Percentiles rank a stretch among this genome's conserved stretches.
Conservation (phyloP, 768 basidiomycete genomes). For the Psilocybe subaeruginosa region DNA sequence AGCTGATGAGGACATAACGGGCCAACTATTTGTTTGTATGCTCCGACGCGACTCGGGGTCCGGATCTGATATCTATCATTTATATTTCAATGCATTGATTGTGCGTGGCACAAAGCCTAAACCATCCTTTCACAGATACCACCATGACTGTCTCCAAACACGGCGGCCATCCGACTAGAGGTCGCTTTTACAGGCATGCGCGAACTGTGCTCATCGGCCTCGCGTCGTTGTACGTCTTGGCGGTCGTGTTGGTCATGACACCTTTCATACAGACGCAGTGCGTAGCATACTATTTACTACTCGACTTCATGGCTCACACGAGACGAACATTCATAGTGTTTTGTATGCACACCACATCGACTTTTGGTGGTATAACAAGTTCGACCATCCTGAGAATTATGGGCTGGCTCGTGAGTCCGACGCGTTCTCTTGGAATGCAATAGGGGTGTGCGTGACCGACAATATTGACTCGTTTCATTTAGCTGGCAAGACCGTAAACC, state of each 20-base stretch:
- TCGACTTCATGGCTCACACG: background rate
- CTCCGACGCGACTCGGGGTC: background rate
- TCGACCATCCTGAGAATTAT: slow-evolving; percentile 42
- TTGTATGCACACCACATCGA: slow-evolving; percentile 43
- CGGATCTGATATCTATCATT: background rate
- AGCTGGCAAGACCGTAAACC: slow-evolving; percentile 67
- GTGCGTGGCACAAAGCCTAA: background rate
- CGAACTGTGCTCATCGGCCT: slow-evolving; percentile 17
- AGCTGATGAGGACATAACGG: too few species aligned
- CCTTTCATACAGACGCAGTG: slow-evolving; percentile 43
- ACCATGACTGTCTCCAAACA: slow-evolving; percentile 18
- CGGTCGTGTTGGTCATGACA: slow-evolving; percentile 36
- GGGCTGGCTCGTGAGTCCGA: slow-evolving; percentile 42
- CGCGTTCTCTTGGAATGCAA: too few species aligned
- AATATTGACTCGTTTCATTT: background rate
- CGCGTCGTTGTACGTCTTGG: slow-evolving; percentile 20
- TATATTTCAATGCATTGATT: background rate
- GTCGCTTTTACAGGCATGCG: slow-evolving; percentile 10
- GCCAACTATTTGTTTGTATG: background rate
- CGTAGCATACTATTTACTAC: slow-evolving; percentile 9
- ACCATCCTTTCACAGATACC: slow-evolving; percentile 15
- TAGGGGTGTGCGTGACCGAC: background rate
- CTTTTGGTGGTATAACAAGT: slow-evolving; percentile 35
- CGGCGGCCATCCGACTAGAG: slow-evolving; percentile 1
- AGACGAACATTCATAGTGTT: slow-evolving; percentile 24